Base-by-base conservation (phyloP, 352 stramenopile genomes). In the Globisporangium irregulare region DNA sequence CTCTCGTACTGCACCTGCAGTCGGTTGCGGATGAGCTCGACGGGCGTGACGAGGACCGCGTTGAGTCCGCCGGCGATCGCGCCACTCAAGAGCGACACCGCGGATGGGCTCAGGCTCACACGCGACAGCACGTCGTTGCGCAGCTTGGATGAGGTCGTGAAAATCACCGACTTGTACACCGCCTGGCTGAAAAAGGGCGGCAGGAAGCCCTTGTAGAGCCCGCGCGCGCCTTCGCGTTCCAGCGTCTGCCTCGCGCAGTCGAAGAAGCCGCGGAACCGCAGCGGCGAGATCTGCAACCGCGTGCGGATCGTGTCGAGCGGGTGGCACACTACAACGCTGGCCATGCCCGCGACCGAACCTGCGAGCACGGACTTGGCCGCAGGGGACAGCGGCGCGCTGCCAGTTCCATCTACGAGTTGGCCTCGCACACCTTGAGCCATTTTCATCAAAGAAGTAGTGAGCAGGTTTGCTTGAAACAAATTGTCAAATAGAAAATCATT, bases 111-210 rank as follows among this genome's bases (percentile, higher is more conserved):
- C 15, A 81, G 65, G 29, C 67, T 34, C 53, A 74, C 60, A 32
- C 71, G 58, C 6, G 81, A 75, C 18, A 92, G 68, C 14, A 89
- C 67, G 41, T 92, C 82, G 32, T 73, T 78, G 61, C 82, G 82
- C n/a, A 90, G 64, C 59, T 67, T 77, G 32, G 82, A 77, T 4
- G 84, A 92, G 2, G 79, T 89, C 29, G 85, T 93, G 70, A 96
- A 96, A 70, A 96, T 96, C 59, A 96, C 85, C 41, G 88, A 87
- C 71, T 96, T 96, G 84, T 96, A 96, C 57, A 96, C 76, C 1
- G 84, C 88, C 68, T 96, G 88, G 58, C 85, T 92, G 70, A 92
- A 92, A 72, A 96, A 94, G 4, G 88, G 88, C n/a, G 85, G 84
- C 57, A 93, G 74, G 51, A 96, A 93, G 41, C 88, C 88, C 62